These are phyloP conservation scores for Penicillium herquei DNA, from an alignment of 495 filamentous ascomycete species.

Conservation along the genomic window DNA sequence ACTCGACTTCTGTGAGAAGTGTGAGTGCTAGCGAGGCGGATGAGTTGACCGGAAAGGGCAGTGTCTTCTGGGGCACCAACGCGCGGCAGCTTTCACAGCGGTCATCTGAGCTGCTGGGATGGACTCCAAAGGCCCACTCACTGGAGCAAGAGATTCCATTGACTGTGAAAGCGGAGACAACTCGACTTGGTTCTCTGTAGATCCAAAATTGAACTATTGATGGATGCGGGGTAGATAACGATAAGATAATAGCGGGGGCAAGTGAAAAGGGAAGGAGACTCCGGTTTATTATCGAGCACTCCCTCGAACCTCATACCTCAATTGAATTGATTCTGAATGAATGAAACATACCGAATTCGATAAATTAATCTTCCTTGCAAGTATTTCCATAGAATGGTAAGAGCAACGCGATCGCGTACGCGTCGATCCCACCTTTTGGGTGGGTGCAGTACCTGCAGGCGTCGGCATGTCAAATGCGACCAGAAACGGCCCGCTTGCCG, in stretches of 20 bases:
- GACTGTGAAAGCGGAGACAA: conserved; percentile 45
- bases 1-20: conserved; percentile 43
- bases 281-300: neutral
- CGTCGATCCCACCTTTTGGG: conserved; percentile 33
- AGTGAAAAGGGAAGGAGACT: conserved; percentile 9
- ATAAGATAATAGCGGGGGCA: neutral
- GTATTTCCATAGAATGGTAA: conserved; percentile 15
- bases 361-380: neutral
- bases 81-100: conserved; percentile 52
- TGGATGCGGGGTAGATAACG: conserved; percentile 4
- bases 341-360: conserved; percentile 1
- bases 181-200: conserved; percentile 21
- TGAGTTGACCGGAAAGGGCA: conserved; percentile 15
- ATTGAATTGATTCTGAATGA: neutral
- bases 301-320: neutral
- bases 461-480: conserved; percentile 43
- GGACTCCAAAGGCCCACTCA: conserved; percentile 46
- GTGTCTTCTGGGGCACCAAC: conserved; percentile 51
- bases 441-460: conserved; percentile 35
- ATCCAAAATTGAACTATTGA: neutral
- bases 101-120: conserved; percentile 57
- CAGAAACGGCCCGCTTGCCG: conserved; percentile 36
- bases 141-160: conserved; percentile 51
- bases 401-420: conserved; percentile 19
- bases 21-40: conserved; percentile 25